Evolutionary conservation across 805 yeast species (phyloP), one percentile per base, ranked within the genome.

Genomic region (Candida krabiensis): DNA sequence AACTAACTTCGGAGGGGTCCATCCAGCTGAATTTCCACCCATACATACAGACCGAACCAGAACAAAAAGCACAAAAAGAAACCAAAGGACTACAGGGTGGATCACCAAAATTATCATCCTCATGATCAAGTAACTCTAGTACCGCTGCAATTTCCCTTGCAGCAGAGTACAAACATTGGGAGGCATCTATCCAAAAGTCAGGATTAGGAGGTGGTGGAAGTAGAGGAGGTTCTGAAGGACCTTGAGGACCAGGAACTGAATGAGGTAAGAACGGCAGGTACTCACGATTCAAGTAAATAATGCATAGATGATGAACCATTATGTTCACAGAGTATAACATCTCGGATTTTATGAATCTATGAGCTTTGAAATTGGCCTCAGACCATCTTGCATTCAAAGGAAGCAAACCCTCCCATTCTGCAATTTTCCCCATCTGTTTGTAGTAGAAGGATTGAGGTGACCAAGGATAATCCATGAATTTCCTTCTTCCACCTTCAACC

Each of bases 201-300:
- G 30, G 13, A n/a, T 4, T 22, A 5, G 44, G 41, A 9, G 44
- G 44, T 21, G n/a, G 16, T 9, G 41, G 41, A 16, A 41, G 37
- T 19, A 41, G 12, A 6, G 44, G 44, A 3, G 32, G 31, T 27
- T 41, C 44, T 5, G 12, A 15, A 11, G 44, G 44, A 8, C 44
- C 44, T 19, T 31, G 33, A 8, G 44, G 44, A 5, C 28, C 14
- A 4, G 41, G 27, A 14, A 27, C 22, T 14, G 44, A 41, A 23
- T 41, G 41, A 4, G 44, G 44, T 11, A 41, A 21, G 18, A 41
- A 41, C 15, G 44, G 44, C 14, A 37, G 16, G 30, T 41, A 41
- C 29, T 41, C 44, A 6, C 44, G 32, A 25, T 37, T 37, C 25
- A 41, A 19, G 19, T 17, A 37, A n/a, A 41, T 17, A 12, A 33